Conservation (phyloP, 2,329 filamentous ascomycete species). For the Monosporascus sp. region DNA sequence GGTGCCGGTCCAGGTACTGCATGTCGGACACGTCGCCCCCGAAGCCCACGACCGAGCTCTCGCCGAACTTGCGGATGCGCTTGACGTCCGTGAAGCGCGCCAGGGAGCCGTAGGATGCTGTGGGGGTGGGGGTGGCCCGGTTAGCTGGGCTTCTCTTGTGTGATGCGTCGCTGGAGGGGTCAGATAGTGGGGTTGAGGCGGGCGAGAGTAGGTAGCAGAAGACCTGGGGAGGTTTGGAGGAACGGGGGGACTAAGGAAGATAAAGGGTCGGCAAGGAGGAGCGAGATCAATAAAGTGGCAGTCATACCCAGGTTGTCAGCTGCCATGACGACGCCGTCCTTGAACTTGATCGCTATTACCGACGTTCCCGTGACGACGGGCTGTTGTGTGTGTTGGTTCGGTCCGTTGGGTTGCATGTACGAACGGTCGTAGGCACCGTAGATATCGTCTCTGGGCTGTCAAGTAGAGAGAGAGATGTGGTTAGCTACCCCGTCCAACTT, state of each 20-base stretch:
- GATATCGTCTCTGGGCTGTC: slow-evolving; percentile 90
- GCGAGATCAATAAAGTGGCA: slow-evolving; percentile 1
- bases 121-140: not conserved
- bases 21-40: slow-evolving; percentile 98
- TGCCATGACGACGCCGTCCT: slow-evolving; percentile 91
- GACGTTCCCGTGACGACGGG: slow-evolving; percentile 96
- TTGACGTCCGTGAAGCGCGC: slow-evolving; percentile 97
- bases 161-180: not conserved
- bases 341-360: slow-evolving; percentile 92
- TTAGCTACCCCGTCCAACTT: slow-evolving; percentile 10
- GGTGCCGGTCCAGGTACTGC: slow-evolving; percentile 94
- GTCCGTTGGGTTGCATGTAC: slow-evolving; percentile 67
- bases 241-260: not conserved
- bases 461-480: slow-evolving; percentile 27
- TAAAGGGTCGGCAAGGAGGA: not conserved
- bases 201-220: not conserved
- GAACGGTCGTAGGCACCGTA: slow-evolving; percentile 91
- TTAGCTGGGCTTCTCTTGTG: slow-evolving; percentile 6
- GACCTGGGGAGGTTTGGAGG: not conserved
- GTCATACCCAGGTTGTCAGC: slow-evolving; percentile 86
- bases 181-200: not conserved
- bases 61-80: slow-evolving; percentile 85
- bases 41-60: slow-evolving; percentile 81
- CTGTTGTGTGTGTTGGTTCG: slow-evolving; percentile 82
- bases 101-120: slow-evolving; percentile 94